Conservation (phyloP, 2,329 filamentous ascomycete species). For the Ceratocystis albifundus region DNA sequence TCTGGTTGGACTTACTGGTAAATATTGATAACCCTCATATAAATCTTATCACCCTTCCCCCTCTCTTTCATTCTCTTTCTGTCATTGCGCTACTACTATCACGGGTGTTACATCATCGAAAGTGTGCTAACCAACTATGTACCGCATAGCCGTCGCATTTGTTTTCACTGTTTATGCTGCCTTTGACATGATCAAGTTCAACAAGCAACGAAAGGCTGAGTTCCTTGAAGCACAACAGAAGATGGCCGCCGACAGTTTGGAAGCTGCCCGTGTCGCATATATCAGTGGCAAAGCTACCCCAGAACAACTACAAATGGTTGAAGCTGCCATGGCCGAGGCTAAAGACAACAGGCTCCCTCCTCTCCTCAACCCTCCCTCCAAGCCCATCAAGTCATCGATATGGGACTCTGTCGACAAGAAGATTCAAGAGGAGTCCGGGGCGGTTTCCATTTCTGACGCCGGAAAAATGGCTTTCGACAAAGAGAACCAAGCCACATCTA, state of each 20-base stretch:
- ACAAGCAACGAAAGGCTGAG: conserved; percentile 48
- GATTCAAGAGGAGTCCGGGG: conserved; percentile 19
- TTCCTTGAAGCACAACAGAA: conserved; percentile 46
- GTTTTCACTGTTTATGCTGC: conserved; percentile 48
- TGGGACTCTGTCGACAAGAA: conserved; percentile 24
- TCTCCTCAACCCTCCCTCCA: conserved; percentile 38
- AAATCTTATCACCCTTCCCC: neutral
- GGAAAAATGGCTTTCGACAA: conserved; percentile 11
- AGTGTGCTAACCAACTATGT: neutral
- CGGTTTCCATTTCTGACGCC: neutral
- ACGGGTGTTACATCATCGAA: neutral
- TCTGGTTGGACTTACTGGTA: conserved; percentile 48
- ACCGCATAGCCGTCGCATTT: conserved; percentile 40
- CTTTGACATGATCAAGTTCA: conserved; percentile 50
- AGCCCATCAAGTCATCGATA: conserved; percentile 26
- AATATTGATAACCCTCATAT: conserved; percentile 23
- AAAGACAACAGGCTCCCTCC: conserved; percentile 41
- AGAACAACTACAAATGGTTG: conserved; percentile 46
- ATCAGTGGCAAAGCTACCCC: conserved; percentile 46
- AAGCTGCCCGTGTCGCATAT: conserved; percentile 48
- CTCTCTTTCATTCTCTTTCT: neutral
- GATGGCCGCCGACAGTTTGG: conserved; percentile 44
- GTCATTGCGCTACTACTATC: neutral
- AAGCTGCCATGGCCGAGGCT: conserved; percentile 43
- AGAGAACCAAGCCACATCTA: conserved; percentile 9